Conservation (phyloP, 2,329 filamentous ascomycete species). For the Trichoderma atroviride region DNA sequence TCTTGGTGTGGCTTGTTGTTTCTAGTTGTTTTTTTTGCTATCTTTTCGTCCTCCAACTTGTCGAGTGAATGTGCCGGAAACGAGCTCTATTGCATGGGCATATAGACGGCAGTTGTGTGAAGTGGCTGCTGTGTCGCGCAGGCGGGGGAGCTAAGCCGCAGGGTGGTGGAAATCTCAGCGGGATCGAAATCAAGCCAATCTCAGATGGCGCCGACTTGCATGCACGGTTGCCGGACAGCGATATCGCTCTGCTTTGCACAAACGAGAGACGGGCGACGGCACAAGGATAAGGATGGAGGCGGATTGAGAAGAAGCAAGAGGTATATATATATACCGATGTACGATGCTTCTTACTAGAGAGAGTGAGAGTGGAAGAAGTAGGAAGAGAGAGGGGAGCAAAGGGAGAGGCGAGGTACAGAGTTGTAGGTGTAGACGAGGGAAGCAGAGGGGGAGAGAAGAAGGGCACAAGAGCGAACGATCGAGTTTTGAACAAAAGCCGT, state of each 20-base stretch:
- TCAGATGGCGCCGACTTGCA: slow-evolving; percentile 7
- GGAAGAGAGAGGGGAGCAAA: not conserved
- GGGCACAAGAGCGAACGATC: slow-evolving; percentile 34
- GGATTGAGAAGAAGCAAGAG: not conserved
- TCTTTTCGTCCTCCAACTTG: not conserved
- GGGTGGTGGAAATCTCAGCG: slow-evolving; percentile 1
- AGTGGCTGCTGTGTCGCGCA: slow-evolving; percentile 6
- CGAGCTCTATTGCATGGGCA: not conserved
- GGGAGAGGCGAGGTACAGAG: not conserved
- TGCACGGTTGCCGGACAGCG: slow-evolving; percentile 4
- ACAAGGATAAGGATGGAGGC: not conserved
- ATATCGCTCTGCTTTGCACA: not conserved
- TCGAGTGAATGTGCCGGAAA: not conserved
- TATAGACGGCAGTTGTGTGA: not conserved
- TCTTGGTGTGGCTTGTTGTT: not conserved
- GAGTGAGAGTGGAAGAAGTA: not conserved
- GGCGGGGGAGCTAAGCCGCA: slow-evolving; percentile 1
- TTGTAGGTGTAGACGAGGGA: not conserved
- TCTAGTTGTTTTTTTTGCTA: not conserved
- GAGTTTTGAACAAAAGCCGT: slow-evolving; percentile 36
- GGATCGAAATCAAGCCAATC: slow-evolving; percentile 12
- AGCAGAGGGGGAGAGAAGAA: slow-evolving; percentile 28
- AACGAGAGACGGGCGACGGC: slow-evolving; percentile 13
- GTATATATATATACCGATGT: no score
- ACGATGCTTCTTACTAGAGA: not conserved